Base-by-base conservation (phyloP, 495 filamentous ascomycete species). In the Aspergillus ellipticus region DNA sequence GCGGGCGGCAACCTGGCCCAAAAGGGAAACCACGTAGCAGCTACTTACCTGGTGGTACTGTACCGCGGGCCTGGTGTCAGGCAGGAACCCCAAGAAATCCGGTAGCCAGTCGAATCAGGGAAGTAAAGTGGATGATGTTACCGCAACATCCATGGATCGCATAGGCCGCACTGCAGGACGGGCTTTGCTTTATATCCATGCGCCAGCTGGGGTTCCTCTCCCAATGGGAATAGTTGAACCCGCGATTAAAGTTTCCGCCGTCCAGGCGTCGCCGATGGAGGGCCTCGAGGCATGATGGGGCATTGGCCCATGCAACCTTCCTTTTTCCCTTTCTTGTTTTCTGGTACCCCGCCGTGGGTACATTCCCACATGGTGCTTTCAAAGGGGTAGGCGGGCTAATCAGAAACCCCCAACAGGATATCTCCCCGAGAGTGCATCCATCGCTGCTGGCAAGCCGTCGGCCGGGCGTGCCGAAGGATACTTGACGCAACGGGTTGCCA, bases 61-160 rank as follows among this genome's bases (percentile, higher is more conserved):
- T 28, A 28, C 24, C 24, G 7, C 24, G 24, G 24, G 24, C 24
- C 24, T 28, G 24, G 24, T 3, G 15, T 49, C 51, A 57, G 60
- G 60, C 56, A 64, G 55, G 49, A 58, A 58, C 51, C 24, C 57
- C 51, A 49, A 48, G 46, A 60, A 52, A 4, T 33, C 31, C 9
- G 31, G 31, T 33, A 33, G 13, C 31, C 31, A 39, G 35, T 39
- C 11, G 35, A 15, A 39, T 31, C 24, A 24, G 42, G 29, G 29
- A 52, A 39, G 8, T 3, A 52, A 42, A 37, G 21, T 41, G 35
- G 28, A 17, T 15, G 49, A 39, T 19, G 17, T 26, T 21, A 42
- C 35, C 42, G 10, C 31, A 20, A 50, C 49, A 48, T 11, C 45
- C 22, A 28, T 48, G 22, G 45, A 48, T 48, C 45, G 15, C 22